Base-by-base conservation (phyloP, 805 yeast species). In the Yamadazyma sp. region DNA sequence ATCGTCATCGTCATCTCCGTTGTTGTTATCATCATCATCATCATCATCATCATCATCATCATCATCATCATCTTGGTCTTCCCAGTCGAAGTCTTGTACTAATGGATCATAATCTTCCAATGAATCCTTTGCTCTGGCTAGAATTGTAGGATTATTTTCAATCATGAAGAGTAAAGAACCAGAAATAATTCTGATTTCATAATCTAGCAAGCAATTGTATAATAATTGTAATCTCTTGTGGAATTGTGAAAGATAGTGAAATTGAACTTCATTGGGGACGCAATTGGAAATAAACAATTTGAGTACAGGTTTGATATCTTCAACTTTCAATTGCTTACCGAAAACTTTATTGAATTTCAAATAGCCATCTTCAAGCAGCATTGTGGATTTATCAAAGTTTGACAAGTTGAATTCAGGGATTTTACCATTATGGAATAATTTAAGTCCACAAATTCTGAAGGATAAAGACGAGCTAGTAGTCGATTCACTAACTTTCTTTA, bases 391-490 rank as follows among this genome's bases (percentile, higher is more conserved):
- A 3, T 33, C 18, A 23, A 36, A 31, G 19, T 28, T 27, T 4
- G 33, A 22, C 12, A 41, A 17, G 27, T 33, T 36, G 4, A 32
- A 35, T 17, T 24, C 11, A 5, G 40, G 32, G 2, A 34, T 5
- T 3, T 23, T 10, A 2, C 9, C 14, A 6, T 6, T 7, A 14
- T 29, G 29, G 44, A 56, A 69, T 4, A 82, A 57, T 42, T 80
- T 80, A 91, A 91, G 85, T 0, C 98, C 98, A 49, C 98, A 89
- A 3, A 91, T 76, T 40, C 98, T 65, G 44, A 82, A 79, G 12
- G 78, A 73, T 9, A 86, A 63, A 3, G 80, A 63, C 0, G 96
- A 96, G 29, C 93, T 82, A 0, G 98, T 91, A 1, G 98, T 91
- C 0, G 62, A 39, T 1, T 60, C 52, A 29, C 93, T 74, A 0